A percentile compares a stretch with the other conserved stretches of the same genome.
Conservation (phyloP, 1,284 basidiomycete genomes). For the Chalciporus sp. region DNA sequence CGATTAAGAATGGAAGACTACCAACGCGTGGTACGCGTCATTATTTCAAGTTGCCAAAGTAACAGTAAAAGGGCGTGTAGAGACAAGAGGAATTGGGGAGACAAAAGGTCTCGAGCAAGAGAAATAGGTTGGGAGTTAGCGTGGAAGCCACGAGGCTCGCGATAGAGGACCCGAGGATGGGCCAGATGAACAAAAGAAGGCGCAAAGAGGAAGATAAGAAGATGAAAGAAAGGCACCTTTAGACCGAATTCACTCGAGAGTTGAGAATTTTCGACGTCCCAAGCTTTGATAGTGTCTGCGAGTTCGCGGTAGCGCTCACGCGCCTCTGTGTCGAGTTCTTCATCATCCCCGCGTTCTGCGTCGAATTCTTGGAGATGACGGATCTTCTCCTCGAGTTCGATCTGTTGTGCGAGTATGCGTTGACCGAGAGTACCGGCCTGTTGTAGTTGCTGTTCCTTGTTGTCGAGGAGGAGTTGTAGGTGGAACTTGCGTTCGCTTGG, state of each 20-base stretch:
- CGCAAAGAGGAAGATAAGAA: background rate
- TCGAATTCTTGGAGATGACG: constrained; percentile 74
- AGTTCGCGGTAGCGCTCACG: constrained; percentile 76
- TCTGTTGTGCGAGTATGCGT: constrained; percentile 87
- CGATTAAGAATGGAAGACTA: background rate
- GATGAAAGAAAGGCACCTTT: constrained; percentile 51
- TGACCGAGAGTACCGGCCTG: constrained; percentile 90
- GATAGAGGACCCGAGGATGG: constrained; percentile 12
- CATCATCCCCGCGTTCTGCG: constrained; percentile 59
- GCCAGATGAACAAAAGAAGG: constrained; percentile 6
- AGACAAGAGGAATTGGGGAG: background rate
- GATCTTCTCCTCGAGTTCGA: constrained; percentile 88
- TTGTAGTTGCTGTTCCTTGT: constrained; percentile 88
- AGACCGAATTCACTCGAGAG: constrained; percentile 72
- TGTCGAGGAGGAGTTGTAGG: constrained; percentile 80
- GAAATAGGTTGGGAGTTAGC: background rate
- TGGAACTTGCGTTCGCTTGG: constrained; percentile 70
- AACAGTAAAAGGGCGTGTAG: background rate
- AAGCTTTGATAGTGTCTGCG: constrained; percentile 72
- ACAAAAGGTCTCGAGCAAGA: background rate
- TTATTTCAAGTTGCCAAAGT: background rate
- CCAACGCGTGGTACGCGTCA: constrained; percentile 4
- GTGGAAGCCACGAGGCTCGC: constrained; percentile 24
- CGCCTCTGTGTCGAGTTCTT: constrained; percentile 64
- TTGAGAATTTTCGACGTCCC: constrained; percentile 85